These are phyloP conservation scores for Solanum sitiens DNA, from an alignment of 257 asterid genomes.

Conservation along the genomic window DNA sequence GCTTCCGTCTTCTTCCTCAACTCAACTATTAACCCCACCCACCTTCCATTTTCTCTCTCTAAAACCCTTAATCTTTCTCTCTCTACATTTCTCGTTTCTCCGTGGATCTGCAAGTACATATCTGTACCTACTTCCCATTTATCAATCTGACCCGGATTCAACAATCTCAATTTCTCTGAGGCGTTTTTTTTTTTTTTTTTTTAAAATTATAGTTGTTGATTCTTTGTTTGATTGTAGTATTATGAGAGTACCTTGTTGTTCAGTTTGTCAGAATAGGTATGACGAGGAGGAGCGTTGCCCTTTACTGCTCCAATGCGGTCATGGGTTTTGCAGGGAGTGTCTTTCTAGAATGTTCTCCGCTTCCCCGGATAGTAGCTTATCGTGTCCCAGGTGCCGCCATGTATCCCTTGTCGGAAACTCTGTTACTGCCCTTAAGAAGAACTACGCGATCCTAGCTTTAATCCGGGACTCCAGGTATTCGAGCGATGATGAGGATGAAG, in stretches of 20 bases:
- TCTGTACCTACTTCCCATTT: neutral
- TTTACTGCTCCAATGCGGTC: conserved; percentile 96
- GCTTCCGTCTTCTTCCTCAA: conserved; percentile 2
- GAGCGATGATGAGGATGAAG: conserved; percentile 60
- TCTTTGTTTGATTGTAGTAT: neutral
- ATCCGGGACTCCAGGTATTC: conserved; percentile 32
- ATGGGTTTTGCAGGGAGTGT: conserved; percentile 92
- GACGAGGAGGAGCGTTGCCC: conserved; percentile 95
- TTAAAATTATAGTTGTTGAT: neutral
- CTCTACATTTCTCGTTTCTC: neutral
- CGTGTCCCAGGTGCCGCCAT: conserved; percentile 98
- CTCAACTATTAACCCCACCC: neutral
- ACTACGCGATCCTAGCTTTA: conserved; percentile 64
- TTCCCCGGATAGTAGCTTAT: conserved; percentile 55
- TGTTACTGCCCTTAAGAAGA: conserved; percentile 71
- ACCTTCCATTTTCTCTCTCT: neutral
- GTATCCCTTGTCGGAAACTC: conserved; percentile 89
- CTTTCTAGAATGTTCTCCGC: conserved; percentile 77
- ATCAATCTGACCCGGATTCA: neutral
- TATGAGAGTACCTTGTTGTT: conserved; percentile 80
- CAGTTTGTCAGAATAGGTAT: conserved; percentile 87
- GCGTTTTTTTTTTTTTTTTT: neutral
- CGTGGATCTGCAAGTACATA: conserved; percentile 9
- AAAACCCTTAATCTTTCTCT: conserved; percentile 1
- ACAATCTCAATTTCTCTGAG: neutral